Evolutionary conservation across 2,329 filamentous ascomycete species (phyloP), one percentile per base, ranked within the genome.

Genomic region (Coniochaeta ligniaria): DNA sequence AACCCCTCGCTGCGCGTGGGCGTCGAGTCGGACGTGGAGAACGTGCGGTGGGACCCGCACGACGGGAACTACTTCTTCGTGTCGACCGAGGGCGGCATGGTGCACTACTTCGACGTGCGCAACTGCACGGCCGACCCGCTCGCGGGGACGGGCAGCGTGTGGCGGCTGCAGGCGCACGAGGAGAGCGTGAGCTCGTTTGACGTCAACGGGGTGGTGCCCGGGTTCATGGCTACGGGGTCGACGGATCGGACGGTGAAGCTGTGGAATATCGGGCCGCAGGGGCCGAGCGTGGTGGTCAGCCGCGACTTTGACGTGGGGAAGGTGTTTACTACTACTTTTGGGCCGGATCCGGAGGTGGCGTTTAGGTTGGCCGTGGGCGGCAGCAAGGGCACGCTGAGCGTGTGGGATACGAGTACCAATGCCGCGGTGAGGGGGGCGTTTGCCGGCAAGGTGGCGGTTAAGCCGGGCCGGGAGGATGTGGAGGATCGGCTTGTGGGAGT

Each of bases 321-420:
- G 76, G 90, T 99, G 41, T 99, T 99, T 75, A 91, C 91, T 12
- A 90, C 93, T 2, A 84, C 83, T 7, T 99, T 98, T 73, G 95
- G 90, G 4, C 94, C 95, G 0, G 95, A 99, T 72, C 75, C 87
- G 36, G 91, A 95, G 75, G 92, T 98, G 11, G 90, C 91, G 26
- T 99, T 98, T 82, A 84, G 95, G 59, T 81, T 99, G 52, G 91
- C 93, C 2, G 92, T 99, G 20, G 95, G 94, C 7, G 95, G 95
- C 60, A 98, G 93, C 80, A 96, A 96, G 78, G 95, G 95, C 54
- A 85, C 85, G 38, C 87, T 98, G 71, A 91, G 96, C 73, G 87
- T 99, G 59, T 99, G 95, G 95, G 94, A 98, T 75, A 97, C 95
- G 24, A 85, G 91, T 73, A 99, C 95, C 61, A 99, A 99, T 73